phyloP scores from a whole-genome alignment of 2,329 filamentous ascomycete species.

The Aureobasidium leucospermi region DNA sequence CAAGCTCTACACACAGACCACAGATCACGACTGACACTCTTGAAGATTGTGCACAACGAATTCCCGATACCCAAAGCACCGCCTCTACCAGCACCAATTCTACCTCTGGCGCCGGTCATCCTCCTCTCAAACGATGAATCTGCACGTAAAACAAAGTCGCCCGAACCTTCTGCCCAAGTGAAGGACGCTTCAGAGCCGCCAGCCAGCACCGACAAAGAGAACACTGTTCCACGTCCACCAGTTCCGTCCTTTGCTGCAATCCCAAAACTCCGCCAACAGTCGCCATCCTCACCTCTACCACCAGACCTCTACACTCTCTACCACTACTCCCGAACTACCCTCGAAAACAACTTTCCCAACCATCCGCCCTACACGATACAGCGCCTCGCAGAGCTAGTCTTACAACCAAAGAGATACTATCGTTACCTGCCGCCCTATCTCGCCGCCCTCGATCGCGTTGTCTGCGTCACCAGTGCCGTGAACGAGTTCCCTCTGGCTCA shows the following conservation, averaged over 20 bases:
- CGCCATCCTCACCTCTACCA: constrained; percentile 40
- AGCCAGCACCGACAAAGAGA: constrained; percentile 60
- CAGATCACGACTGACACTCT: not conserved
- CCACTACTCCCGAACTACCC: constrained; percentile 22
- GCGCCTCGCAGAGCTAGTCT: constrained; percentile 77
- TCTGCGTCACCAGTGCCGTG: constrained; percentile 78
- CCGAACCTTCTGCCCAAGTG: constrained; percentile 24
- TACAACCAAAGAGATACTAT: constrained; percentile 72
- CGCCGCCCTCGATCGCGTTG: constrained; percentile 80
- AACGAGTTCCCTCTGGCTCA: constrained; percentile 77
- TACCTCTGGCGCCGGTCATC: not conserved
- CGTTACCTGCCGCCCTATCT: constrained; percentile 75
- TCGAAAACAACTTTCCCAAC: constrained; percentile 53
- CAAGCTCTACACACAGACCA: not conserved
- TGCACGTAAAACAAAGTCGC: constrained; percentile 24
- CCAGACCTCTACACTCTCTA: constrained; percentile 54
- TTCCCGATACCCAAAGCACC: constrained; percentile 64
- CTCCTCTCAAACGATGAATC: not conserved
- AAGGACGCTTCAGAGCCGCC: constrained; percentile 17
- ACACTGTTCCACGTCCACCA: constrained; percentile 37
- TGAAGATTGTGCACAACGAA: constrained; percentile 64
- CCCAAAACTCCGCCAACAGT: constrained; percentile 7
- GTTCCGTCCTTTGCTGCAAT: constrained; percentile 35
- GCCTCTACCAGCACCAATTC: constrained; percentile 18
- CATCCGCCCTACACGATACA: constrained; percentile 90